Percentiles rank a stretch among this genome's conserved stretches.
phyloP scores from a whole-genome alignment of 106 monocot species.

The Dioscorea dumetorum region DNA sequence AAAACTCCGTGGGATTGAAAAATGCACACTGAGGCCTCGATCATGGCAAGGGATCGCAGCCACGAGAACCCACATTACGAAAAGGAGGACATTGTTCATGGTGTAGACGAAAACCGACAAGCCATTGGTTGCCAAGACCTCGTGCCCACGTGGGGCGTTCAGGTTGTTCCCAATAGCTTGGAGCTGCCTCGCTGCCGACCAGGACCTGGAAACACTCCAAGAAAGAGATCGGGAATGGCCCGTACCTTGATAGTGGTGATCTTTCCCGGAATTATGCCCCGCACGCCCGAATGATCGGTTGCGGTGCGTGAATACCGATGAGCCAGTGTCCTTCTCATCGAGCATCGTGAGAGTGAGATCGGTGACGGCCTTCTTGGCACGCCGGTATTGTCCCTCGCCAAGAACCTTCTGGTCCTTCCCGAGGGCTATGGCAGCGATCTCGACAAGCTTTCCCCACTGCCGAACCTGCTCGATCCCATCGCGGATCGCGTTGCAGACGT shows the following conservation, averaged over 20 bases:
- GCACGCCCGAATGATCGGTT: slow-evolving; percentile 45
- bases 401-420: neutral
- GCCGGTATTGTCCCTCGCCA: slow-evolving; percentile 45
- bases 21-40: slow-evolving; percentile 41
- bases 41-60: slow-evolving; percentile 71
- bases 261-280: neutral
- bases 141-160: slow-evolving; percentile 33
- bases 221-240: slow-evolving; percentile 44
- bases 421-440: slow-evolving; percentile 29
- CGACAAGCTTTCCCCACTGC: slow-evolving; percentile 42
- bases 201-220: slow-evolving; percentile 56
- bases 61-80: slow-evolving; percentile 52
- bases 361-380: slow-evolving; percentile 46
- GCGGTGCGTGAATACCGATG: slow-evolving; percentile 22
- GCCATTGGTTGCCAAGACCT: slow-evolving; percentile 28
- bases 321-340: slow-evolving; percentile 38
- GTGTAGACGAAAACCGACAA: slow-evolving; percentile 37
- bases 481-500: slow-evolving; percentile 62
- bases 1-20: slow-evolving; percentile 42
- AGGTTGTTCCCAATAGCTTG: slow-evolving; percentile 49
- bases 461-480: slow-evolving; percentile 57
- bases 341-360: slow-evolving; percentile 49
- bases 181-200: slow-evolving; percentile 52
- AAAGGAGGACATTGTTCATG: slow-evolving; percentile 44
- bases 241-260: slow-evolving; percentile 15